Evolutionary conservation across 176 grass and related monocot genomes (phyloP), one percentile per base, ranked within the genome.

Genomic region (Oryza glumipatula): DNA sequence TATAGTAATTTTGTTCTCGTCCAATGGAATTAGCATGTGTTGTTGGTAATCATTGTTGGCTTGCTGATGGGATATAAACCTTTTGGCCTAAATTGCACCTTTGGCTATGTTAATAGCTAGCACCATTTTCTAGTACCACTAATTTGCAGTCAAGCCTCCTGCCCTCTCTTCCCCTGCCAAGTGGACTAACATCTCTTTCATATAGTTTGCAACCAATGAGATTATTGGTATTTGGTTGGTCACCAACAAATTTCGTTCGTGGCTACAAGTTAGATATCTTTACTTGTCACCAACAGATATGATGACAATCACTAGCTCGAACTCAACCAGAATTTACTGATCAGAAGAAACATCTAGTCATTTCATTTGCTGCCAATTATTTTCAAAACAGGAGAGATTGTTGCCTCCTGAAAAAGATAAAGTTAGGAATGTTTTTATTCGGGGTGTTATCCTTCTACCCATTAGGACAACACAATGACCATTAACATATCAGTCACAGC

Each of bases 61-160:
- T 6, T 19, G 17, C 68, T 46, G 3, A 41, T 44, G 4, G 17
- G 49, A 38, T 75, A 10, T 52, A 13, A 3, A 8, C 11, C 54
- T 43, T 86, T 33, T 39, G 23, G 14, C 43, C 10, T 51, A 41
- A 85, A 2, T 17, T 52, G 19, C 10, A 36, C 79, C 30, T 76
- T 80, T 75, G 51, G 30, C 51, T 63, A 64, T 80, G 70, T 30
- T 43, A 81, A 81, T 73, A 65, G 8, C 72, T 83, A 26, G 22
- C 14, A 1, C 21, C n/a, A 6, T 83, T 49, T 51, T 67, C 41
- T 68, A 41, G 45, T 48, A 19, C 61, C 8, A 82, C 8, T 13
- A 69, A 51, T 28, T 41, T 51, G 32, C 58, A 67, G 11, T 28
- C 11, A 65, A 64, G 45, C n/a, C 28, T 51, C 8, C 9, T 11